A percentile compares a stretch with the other conserved stretches of the same genome.
phyloP scores from a whole-genome alignment of 2,329 filamentous ascomycete genomes.

The Penicillium palitans region DNA sequence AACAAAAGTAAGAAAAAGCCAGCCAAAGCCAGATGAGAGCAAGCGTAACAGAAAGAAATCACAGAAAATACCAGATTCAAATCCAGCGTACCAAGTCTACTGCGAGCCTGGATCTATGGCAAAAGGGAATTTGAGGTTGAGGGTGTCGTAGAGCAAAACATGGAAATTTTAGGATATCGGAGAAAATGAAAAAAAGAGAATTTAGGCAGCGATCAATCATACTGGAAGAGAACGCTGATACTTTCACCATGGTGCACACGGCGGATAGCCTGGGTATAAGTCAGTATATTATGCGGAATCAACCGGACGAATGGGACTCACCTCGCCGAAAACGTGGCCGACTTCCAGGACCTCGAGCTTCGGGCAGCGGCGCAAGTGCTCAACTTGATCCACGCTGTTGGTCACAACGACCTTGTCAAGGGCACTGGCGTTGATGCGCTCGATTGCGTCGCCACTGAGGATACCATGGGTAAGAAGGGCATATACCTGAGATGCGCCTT shows the following conservation, averaged over 20 bases:
- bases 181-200: slow-evolving; percentile 6
- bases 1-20: slow-evolving; percentile 9
- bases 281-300: slow-evolving; percentile 18
- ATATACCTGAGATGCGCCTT: slow-evolving; percentile 84
- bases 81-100: slow-evolving; percentile 24
- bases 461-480: slow-evolving; percentile 94
- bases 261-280: slow-evolving; percentile 68
- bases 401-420: slow-evolving; percentile 94
- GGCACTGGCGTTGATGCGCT: slow-evolving; percentile 87
- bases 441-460: slow-evolving; percentile 90
- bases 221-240: slow-evolving; percentile 91
- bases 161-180: slow-evolving; percentile 10
- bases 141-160: neutral
- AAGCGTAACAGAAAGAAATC: slow-evolving; percentile 12
- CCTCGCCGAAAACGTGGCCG: slow-evolving; percentile 85
- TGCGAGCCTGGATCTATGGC: slow-evolving; percentile 15
- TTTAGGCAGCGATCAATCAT: slow-evolving; percentile 56
- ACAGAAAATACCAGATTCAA: slow-evolving; percentile 20
- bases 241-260: slow-evolving; percentile 97
- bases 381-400: slow-evolving; percentile 87
- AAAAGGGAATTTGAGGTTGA: slow-evolving; percentile 5
- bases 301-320: slow-evolving; percentile 35
- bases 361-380: slow-evolving; percentile 73
- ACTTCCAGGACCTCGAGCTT: slow-evolving; percentile 93
- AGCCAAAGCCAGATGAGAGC: slow-evolving; percentile 12